Percentiles rank a stretch among this genome's conserved stretches.
Evolutionary conservation across 768 basidiomycete genomes (phyloP).

Genomic region (Tylopilus sp.): DNA sequence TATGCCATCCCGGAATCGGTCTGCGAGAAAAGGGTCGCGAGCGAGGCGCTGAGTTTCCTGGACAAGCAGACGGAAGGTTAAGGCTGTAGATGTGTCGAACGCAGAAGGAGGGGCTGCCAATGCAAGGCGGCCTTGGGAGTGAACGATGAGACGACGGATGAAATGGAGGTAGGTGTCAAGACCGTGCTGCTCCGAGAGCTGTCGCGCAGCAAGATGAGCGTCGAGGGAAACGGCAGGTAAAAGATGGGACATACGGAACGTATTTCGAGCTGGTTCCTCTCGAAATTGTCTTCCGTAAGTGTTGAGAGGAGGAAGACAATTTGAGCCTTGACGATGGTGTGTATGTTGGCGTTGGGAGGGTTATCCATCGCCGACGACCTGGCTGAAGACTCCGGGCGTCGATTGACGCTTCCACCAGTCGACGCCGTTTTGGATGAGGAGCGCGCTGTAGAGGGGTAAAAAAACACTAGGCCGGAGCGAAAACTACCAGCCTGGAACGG

Average conservation of each 20-base stretch:
- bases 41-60: constrained; percentile 88
- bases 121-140: constrained; percentile 71
- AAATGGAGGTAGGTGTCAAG: constrained; percentile 97
- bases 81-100: constrained; percentile 70
- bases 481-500: constrained; percentile 30
- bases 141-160: constrained; percentile 91
- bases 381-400: constrained; percentile 73
- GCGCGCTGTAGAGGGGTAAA: constrained; percentile 33
- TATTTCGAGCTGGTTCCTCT: constrained; percentile 91
- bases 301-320: constrained; percentile 97
- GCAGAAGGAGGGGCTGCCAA: constrained; percentile 57
- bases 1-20: constrained; percentile 86
- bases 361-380: constrained; percentile 84
- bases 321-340: constrained; percentile 94
- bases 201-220: constrained; percentile 20
- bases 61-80: constrained; percentile 81
- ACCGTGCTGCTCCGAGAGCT: constrained; percentile 97
- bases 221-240: constrained; percentile 7
- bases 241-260: constrained; percentile 67
- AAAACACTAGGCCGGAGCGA: constrained; percentile 32
- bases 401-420: constrained; percentile 61
- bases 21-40: constrained; percentile 85
- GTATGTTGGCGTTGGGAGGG: constrained; percentile 79
- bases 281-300: constrained; percentile 95
- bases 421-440: constrained; percentile 58